Evolutionary conservation across 106 monocot species (phyloP).

Genomic region (Dioscorea zingiberensis): DNA sequence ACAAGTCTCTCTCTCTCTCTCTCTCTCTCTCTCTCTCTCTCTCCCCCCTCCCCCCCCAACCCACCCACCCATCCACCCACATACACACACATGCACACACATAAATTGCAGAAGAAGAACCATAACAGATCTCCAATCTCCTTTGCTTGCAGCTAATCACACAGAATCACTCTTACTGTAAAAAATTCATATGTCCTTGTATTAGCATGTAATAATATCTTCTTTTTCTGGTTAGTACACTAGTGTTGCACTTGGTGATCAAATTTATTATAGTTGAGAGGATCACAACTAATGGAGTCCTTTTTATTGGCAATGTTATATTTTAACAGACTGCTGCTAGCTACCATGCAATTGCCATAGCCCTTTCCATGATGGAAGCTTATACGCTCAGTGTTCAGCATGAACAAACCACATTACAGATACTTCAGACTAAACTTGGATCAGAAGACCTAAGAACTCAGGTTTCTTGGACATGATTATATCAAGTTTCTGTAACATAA

Average conservation of each 20-base stretch:
- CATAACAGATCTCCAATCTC: no score
- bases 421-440: constrained; percentile 80
- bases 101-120: background rate
- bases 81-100: background rate
- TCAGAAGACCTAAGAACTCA: constrained; percentile 86
- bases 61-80: no score
- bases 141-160: no score
- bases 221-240: no score
- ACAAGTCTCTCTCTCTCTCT: constrained; percentile 41
- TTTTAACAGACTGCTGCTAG: constrained; percentile 84
- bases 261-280: no score
- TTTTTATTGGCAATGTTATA: no score
- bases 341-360: constrained; percentile 97
- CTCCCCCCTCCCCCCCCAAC: no score
- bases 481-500: background rate
- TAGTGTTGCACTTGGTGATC: no score
- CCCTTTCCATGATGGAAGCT: constrained; percentile 96
- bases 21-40: background rate
- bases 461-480: constrained; percentile 23
- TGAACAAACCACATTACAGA: constrained; percentile 87
- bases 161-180: no score
- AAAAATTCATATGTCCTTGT: no score
- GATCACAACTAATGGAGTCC: no score
- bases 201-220: no score
- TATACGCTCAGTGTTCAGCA: constrained; percentile 87